Percentiles rank a stretch among this genome's conserved stretches.
Conservation (phyloP, 2,329 filamentous ascomycete genomes). For the Cladosporium cucumerinum region DNA sequence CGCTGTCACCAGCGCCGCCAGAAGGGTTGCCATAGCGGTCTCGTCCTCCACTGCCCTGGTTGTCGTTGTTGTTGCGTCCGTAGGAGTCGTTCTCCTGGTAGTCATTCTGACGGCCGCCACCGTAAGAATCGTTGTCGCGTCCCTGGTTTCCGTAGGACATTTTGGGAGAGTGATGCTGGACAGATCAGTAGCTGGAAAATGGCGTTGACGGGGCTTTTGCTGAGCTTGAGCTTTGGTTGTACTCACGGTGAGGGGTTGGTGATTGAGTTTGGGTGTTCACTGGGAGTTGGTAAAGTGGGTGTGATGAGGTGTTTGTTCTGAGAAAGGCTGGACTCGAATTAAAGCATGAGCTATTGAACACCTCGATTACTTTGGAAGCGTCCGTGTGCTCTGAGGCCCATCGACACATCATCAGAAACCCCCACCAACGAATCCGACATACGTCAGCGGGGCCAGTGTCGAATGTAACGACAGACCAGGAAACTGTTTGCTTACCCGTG, state of each 20-base stretch:
- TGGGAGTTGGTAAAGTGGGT: not conserved
- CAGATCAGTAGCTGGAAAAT: not conserved
- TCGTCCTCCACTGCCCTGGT: conserved; percentile 14
- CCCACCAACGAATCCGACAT: not conserved
- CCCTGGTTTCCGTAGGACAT: conserved; percentile 21
- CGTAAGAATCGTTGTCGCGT: conserved; percentile 21
- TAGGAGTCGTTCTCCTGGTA: conserved; percentile 11
- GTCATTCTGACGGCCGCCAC: conserved; percentile 18
- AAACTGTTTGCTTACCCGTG: not conserved
- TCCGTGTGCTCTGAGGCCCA: not conserved
- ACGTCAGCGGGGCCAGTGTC: conserved; percentile 4
- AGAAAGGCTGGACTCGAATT: not conserved
- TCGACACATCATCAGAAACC: not conserved
- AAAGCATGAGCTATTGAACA: not conserved
- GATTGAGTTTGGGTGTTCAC: not conserved
- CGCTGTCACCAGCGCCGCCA: conserved; percentile 14
- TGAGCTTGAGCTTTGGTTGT: too few species aligned
- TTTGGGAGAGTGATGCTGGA: not conserved
- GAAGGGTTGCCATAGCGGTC: conserved; percentile 17
- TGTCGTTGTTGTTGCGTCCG: not conserved
- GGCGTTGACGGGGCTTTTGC: not conserved
- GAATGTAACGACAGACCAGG: not conserved
- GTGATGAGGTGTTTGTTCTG: not conserved
- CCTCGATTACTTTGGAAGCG: not conserved
- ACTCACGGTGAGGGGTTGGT: not conserved